A percentile compares a stretch with the other conserved stretches of the same genome.
Conservation (phyloP, 805 yeast genomes). For the Starmerella ratchasimensis region DNA sequence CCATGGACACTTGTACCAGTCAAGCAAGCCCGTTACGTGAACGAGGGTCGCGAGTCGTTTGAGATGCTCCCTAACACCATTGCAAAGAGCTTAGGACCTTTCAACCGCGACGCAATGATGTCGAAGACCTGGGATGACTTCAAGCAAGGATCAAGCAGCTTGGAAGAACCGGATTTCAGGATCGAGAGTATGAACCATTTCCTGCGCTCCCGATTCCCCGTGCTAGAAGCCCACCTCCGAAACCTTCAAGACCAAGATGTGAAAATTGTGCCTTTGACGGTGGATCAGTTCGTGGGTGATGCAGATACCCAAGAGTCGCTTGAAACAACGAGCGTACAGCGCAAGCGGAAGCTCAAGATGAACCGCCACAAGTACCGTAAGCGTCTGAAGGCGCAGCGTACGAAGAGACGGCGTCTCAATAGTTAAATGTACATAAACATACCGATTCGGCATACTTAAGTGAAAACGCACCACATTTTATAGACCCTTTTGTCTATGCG, state of each 20-base stretch:
- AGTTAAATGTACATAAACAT: slow-evolving; percentile 17
- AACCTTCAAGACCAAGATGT: slow-evolving; percentile 12
- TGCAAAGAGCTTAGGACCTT: slow-evolving; percentile 29
- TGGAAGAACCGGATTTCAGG: too few species aligned
- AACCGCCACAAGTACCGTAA: slow-evolving; percentile 93
- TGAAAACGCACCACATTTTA: too few species aligned
- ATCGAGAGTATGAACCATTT: slow-evolving; percentile 5
- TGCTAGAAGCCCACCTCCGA: slow-evolving; percentile 11
- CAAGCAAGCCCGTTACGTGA: too few species aligned
- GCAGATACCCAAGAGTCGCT: slow-evolving; percentile 15
- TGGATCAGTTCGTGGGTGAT: slow-evolving; percentile 3
- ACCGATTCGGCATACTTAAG: too few species aligned
- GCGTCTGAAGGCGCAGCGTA: slow-evolving; percentile 85
- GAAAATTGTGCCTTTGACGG: slow-evolving; percentile 8
- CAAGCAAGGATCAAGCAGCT: neutral
- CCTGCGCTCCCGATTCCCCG: slow-evolving; percentile 6
- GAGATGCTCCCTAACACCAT: slow-evolving; percentile 28
- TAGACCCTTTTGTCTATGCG: too few species aligned
- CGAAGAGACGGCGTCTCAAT: slow-evolving; percentile 26
- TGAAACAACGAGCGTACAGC: slow-evolving; percentile 28
- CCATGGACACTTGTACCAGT: too few species aligned
- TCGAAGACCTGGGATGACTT: neutral
- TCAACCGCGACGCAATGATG: slow-evolving; percentile 13
- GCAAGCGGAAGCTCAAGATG: slow-evolving; percentile 78
- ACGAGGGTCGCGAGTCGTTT: too few species aligned